These are phyloP conservation scores for Bryoglossum gracile DNA, from an alignment of 495 filamentous ascomycete species.

Conservation along the genomic window DNA sequence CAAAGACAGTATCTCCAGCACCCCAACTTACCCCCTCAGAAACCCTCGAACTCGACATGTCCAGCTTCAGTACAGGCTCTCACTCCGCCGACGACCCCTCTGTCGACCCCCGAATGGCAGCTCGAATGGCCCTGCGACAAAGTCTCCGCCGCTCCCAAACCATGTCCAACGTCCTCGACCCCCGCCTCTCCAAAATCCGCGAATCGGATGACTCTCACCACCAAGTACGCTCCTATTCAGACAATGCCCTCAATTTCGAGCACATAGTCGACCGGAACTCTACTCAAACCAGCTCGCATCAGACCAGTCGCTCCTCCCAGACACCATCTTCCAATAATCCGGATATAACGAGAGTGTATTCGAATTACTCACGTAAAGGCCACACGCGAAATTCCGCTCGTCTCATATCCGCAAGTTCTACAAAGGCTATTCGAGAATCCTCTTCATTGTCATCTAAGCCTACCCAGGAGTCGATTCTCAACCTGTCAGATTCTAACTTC, in stretches of 20 bases:
- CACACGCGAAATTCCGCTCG: constrained; percentile 7
- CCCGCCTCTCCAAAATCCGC: neutral
- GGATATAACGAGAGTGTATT: constrained; percentile 15
- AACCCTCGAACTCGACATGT: constrained; percentile 14
- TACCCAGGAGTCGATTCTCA: neutral
- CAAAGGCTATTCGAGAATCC: neutral
- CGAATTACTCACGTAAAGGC: constrained; percentile 20
- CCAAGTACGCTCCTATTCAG: constrained; percentile 11
- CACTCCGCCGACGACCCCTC: too few species aligned
- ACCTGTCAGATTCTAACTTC: constrained; percentile 9
- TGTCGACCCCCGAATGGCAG: too few species aligned
- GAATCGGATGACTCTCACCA: neutral
- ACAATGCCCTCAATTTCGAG: constrained; percentile 12
- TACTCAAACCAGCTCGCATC: constrained; percentile 10
- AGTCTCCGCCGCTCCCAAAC: constrained; percentile 13
- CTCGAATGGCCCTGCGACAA: too few species aligned
- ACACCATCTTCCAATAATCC: constrained; percentile 1
- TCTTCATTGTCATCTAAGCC: too few species aligned
- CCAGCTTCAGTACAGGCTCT: constrained; percentile 6
- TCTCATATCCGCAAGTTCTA: neutral
- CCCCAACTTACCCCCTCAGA: neutral
- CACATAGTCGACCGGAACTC: constrained; percentile 15
- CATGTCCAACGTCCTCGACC: neutral
- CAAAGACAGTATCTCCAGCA: too few species aligned
- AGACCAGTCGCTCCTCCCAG: constrained; percentile 6